A percentile compares a stretch with the other conserved stretches of the same genome.
Conservation (phyloP, 2,329 filamentous ascomycete species). For the Fusarium abutilonis region DNA sequence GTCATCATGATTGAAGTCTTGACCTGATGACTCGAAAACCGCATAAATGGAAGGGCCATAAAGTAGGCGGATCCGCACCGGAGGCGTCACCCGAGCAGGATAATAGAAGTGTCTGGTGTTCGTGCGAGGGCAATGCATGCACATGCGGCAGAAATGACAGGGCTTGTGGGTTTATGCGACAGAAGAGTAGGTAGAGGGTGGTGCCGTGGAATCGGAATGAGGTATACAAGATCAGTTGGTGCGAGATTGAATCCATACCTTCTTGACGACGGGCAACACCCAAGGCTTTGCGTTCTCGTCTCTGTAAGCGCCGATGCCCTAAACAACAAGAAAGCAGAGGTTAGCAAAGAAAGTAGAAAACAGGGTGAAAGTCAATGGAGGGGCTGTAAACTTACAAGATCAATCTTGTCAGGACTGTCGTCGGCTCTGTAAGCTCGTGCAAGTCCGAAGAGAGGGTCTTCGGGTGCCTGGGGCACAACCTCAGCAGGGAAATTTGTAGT, state of each 20-base stretch:
- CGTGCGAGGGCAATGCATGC: slow-evolving; percentile 12
- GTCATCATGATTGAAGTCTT: slow-evolving; percentile 20
- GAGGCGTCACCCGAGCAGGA: slow-evolving; percentile 4
- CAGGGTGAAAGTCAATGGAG: neutral
- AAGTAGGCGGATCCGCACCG: slow-evolving; percentile 23
- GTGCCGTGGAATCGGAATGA: slow-evolving; percentile 15
- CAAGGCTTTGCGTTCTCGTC: slow-evolving; percentile 97
- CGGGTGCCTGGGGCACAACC: slow-evolving; percentile 86
- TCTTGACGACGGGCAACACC: slow-evolving; percentile 95
- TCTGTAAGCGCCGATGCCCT: slow-evolving; percentile 90
- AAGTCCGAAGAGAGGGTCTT: slow-evolving; percentile 93
- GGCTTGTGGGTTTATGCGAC: slow-evolving; percentile 18
- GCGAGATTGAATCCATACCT: slow-evolving; percentile 65
- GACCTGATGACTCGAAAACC: slow-evolving; percentile 37
- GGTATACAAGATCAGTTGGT: slow-evolving; percentile 4
- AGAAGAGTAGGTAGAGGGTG: slow-evolving; percentile 1
- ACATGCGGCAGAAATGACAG: slow-evolving; percentile 11
- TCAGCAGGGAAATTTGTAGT: slow-evolving; percentile 74
- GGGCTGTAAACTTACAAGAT: slow-evolving; percentile 73
- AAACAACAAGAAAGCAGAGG: slow-evolving; percentile 10
- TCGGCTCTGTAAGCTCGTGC: slow-evolving; percentile 90
- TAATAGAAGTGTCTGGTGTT: slow-evolving; percentile 15
- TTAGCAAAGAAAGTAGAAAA: slow-evolving; percentile 11
- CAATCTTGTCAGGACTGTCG: slow-evolving; percentile 81
- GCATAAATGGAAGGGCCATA: slow-evolving; percentile 23